Evolutionary conservation across 1,139 yeast genomes (phyloP), one percentile per base, ranked within the genome.

Genomic region (Geotrichum histeridarum): DNA sequence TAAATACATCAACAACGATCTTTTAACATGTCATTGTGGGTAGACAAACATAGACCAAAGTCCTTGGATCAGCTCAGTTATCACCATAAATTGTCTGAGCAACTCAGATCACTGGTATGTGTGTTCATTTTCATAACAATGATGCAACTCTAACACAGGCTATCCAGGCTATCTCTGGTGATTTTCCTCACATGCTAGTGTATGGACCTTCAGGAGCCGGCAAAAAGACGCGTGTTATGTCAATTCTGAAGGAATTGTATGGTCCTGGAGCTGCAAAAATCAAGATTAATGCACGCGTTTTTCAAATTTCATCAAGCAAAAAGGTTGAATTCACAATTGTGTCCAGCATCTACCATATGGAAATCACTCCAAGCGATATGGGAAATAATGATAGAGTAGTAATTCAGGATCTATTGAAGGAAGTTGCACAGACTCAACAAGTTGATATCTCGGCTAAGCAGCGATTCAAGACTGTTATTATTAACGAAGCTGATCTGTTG

Each of bases 201-300:
- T 91, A 91, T 68, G 99, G 99, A 0, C 98, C 99, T 1, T 83
- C 91, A 48, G 99, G 99, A 5, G 87, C 96, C 15, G 99, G 99
- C 57, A 93, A 93, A 70, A 94, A 93, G 74, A 94, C 99, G 2
- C 79, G 99, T 63, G 88, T 91, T 15, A 80, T 90, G 71, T 83
- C 95, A 8, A 78, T 95, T 2, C 73, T 93, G 54, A 78, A 82
- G 56, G 91, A 88, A 64, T 77, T 93, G 52, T 93, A 84, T 66
- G 98, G 98, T 0, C 71, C 84, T 3, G 86, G 84, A 54, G 90
- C 87, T 22, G 93, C 87, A 60, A 81, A 84, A 59, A 77, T 93
- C 73, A 91, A 90, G 70, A 90, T 93, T 54, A 98, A 91, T 66
- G 87, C 91, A 42, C 84, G 95, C 63, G 82, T 86, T 3, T 88